These are phyloP conservation scores for Tetracentron sinense DNA, from an alignment of 164 flowering plant genomes.

Conservation along the genomic window DNA sequence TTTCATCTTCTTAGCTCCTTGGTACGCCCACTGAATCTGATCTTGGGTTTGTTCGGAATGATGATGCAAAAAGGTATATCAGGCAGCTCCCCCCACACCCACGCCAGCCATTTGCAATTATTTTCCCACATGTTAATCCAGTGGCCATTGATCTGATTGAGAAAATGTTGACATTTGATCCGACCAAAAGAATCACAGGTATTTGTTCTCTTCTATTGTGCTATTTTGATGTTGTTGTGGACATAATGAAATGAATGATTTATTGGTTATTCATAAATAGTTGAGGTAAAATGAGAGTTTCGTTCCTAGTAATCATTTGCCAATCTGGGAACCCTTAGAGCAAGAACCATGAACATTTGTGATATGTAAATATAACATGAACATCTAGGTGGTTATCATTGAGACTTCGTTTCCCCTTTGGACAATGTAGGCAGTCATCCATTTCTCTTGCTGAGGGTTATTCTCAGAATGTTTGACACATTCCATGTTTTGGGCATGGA, in stretches of 20 bases:
- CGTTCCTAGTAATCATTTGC: not conserved
- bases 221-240: not conserved
- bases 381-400: no score
- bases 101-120: conserved; percentile 44
- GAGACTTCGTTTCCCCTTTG: no score
- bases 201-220: not conserved
- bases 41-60: conserved; percentile 63
- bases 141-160: conserved; percentile 85
- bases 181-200: conserved; percentile 86
- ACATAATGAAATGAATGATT: not conserved
- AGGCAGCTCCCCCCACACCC: conserved; percentile 55
- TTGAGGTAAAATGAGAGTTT: not conserved
- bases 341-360: no score
- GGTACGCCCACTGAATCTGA: conserved; percentile 93
- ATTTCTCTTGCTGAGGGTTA: no score
- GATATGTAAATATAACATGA: no score
- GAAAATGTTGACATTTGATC: conserved; percentile 90
- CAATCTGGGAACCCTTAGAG: not conserved
- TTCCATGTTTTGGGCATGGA: no score
- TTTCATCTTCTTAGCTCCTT: conserved; percentile 49
- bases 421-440: no score
- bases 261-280: not conserved
- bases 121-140: conserved; percentile 76
- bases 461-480: no score
- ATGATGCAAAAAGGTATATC: conserved; percentile 74